A percentile compares a stretch with the other conserved stretches of the same genome.
phyloP scores from a whole-genome alignment of 257 asterid species.

The Plectranthus barbatus region DNA sequence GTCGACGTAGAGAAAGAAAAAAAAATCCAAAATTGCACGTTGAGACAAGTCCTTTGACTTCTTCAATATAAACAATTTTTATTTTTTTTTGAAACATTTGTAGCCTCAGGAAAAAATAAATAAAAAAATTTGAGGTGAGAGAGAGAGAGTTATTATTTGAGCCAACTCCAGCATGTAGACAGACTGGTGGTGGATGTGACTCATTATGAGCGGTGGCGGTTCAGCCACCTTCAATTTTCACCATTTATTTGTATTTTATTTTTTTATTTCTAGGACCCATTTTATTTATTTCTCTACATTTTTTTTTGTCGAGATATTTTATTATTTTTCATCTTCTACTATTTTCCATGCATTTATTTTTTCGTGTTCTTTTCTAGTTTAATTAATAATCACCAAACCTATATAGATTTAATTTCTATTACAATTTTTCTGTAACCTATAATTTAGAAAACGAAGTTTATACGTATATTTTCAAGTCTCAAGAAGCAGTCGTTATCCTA shows the following conservation, averaged over 20 bases:
- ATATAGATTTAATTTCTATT: too few species aligned
- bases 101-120: too few species aligned
- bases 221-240: not conserved
- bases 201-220: not conserved
- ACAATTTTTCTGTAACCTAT: too few species aligned
- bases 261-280: not conserved
- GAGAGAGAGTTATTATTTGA: not conserved
- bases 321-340: not conserved
- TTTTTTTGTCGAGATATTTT: too few species aligned
- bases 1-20: too few species aligned
- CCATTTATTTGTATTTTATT: too few species aligned
- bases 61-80: not conserved
- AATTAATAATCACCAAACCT: not conserved
- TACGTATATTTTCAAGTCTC: too few species aligned
- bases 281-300: not conserved
- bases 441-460: too few species aligned
- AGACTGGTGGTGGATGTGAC: too few species aligned
- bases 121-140: too few species aligned
- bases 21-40: not conserved
- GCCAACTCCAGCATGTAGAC: not conserved
- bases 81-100: too few species aligned
- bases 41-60: not conserved
- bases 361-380: not conserved
- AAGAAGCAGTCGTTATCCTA: too few species aligned
- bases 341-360: not conserved